Percentiles rank a stretch among this genome's conserved stretches.
Evolutionary conservation across 2,329 filamentous ascomycete species (phyloP).

Genomic region (Fusarium caatingaense): DNA sequence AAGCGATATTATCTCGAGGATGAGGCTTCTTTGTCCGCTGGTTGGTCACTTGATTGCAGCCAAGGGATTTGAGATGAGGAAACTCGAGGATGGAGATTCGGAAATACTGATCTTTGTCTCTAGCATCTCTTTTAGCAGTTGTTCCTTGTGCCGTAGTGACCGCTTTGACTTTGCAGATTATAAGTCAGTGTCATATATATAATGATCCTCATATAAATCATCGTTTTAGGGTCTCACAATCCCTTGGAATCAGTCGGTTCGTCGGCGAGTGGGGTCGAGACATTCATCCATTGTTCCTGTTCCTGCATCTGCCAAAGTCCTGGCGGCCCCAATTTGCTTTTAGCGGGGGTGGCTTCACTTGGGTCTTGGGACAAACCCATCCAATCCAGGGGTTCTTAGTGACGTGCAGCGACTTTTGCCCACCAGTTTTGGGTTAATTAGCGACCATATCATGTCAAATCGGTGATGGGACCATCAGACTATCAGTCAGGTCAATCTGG

Average conservation of each 20-base stretch:
- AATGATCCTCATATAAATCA: slow-evolving; percentile 19
- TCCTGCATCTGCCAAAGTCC: slow-evolving; percentile 47
- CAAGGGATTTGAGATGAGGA: slow-evolving; percentile 22
- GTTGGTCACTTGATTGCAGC: slow-evolving; percentile 33
- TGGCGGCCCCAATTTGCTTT: slow-evolving; percentile 34
- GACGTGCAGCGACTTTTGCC: slow-evolving; percentile 9
- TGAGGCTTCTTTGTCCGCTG: slow-evolving; percentile 18
- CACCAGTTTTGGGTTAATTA: slow-evolving; percentile 14
- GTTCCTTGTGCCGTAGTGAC: neutral
- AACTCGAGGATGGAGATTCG: slow-evolving; percentile 40
- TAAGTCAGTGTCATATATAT: neutral
- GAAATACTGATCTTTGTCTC: neutral
- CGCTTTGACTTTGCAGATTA: neutral
- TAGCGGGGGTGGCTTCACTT: slow-evolving; percentile 39
- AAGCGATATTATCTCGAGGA: slow-evolving; percentile 44
- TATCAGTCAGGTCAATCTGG: neutral
- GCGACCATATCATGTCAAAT: neutral
- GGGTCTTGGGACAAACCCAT: slow-evolving; percentile 9
- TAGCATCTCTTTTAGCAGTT: neutral
- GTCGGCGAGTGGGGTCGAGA: slow-evolving; percentile 44
- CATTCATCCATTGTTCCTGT: slow-evolving; percentile 25
- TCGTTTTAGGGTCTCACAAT: slow-evolving; percentile 6
- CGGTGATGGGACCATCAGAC: neutral
- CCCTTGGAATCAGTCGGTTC: slow-evolving; percentile 39
- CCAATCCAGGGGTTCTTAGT: slow-evolving; percentile 25